Evolutionary conservation across 2,329 filamentous ascomycete genomes (phyloP).

Genomic region (Hypoxylon sp.): DNA sequence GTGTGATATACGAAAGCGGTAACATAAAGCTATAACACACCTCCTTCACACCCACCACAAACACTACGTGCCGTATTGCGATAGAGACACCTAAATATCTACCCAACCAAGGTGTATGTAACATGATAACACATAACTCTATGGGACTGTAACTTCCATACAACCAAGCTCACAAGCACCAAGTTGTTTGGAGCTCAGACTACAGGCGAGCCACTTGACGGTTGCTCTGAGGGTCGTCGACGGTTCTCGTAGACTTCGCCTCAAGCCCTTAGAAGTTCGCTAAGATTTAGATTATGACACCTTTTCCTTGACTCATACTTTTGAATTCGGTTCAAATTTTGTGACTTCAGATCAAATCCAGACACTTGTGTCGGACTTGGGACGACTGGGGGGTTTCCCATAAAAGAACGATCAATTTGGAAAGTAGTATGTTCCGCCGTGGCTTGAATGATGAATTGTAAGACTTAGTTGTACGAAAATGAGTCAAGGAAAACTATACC

Average conservation of each 20-base stretch:
- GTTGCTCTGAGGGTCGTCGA: too few species aligned
- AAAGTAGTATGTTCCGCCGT: neutral
- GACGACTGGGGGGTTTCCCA: neutral
- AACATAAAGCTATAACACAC: neutral
- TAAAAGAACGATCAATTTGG: too few species aligned
- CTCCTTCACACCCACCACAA: neutral
- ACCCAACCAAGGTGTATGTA: neutral
- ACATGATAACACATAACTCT: neutral
- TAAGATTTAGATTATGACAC: neutral
- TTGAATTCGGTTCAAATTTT: neutral
- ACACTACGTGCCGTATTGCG: neutral
- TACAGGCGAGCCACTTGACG: neutral
- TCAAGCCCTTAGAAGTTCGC: neutral
- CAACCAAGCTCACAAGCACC: neutral
- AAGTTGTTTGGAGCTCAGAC: neutral
- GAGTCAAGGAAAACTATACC: neutral
- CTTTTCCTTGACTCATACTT: neutral
- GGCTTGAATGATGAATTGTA: neutral
- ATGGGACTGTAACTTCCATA: neutral
- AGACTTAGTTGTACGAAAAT: neutral
- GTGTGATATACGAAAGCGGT: neutral
- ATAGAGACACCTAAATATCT: neutral
- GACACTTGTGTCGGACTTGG: neutral
- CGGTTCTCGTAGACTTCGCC: neutral
- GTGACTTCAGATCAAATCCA: neutral